Evolutionary conservation across 345 rosid genomes (phyloP).

Genomic region (Citrus unshiu): DNA sequence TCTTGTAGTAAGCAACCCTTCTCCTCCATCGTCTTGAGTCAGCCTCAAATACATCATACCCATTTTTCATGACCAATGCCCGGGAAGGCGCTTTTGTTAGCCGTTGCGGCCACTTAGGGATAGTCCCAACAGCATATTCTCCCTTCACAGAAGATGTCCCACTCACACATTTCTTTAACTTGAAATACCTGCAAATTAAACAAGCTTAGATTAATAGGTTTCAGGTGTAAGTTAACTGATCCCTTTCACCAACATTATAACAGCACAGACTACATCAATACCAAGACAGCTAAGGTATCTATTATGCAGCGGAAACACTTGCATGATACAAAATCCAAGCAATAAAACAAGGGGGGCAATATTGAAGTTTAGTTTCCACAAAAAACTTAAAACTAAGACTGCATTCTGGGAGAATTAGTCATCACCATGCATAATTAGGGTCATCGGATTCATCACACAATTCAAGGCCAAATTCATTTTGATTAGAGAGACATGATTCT

Average conservation of each 20-base stretch:
- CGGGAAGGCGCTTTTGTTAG: slow-evolving; percentile 66
- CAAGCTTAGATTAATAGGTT: slow-evolving; percentile 2
- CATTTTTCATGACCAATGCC: slow-evolving; percentile 61
- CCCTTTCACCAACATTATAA: background rate
- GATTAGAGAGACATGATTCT: slow-evolving; percentile 68
- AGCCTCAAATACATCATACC: slow-evolving; percentile 78
- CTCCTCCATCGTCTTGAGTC: slow-evolving; percentile 86
- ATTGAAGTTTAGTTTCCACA: background rate
- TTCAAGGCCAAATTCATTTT: slow-evolving; percentile 72
- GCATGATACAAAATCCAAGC: background rate
- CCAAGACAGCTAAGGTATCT: background rate
- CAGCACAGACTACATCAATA: background rate
- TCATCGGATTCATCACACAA: slow-evolving; percentile 67
- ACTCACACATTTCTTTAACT: slow-evolving; percentile 68
- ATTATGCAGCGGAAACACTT: slow-evolving; percentile 5
- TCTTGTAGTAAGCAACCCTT: slow-evolving; percentile 82
- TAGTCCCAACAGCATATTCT: slow-evolving; percentile 59
- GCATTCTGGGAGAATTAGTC: slow-evolving; percentile 12
- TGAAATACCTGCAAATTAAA: slow-evolving; percentile 63
- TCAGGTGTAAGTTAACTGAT: background rate
- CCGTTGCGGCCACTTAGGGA: slow-evolving; percentile 84
- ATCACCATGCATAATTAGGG: slow-evolving; percentile 75
- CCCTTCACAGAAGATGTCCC: slow-evolving; percentile 56
- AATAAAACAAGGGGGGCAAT: background rate
- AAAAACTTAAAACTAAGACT: background rate